A percentile compares a stretch with the other conserved stretches of the same genome.
Conservation (phyloP, 2,329 filamentous ascomycete species). For the Venturia effusa region DNA sequence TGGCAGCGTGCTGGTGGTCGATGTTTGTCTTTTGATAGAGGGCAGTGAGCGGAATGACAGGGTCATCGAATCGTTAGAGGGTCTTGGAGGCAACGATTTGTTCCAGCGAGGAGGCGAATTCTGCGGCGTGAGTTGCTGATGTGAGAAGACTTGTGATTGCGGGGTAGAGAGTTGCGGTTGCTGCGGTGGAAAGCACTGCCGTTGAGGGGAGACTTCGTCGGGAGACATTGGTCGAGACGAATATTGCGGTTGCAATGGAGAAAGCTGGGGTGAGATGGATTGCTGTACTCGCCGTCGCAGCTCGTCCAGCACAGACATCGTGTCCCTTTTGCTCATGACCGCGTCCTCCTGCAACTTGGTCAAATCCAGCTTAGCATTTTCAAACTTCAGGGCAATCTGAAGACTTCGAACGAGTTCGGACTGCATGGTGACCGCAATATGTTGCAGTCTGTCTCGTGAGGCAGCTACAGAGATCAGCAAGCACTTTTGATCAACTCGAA, state of each 20-base stretch:
- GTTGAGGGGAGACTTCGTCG: background rate
- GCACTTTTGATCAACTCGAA: background rate
- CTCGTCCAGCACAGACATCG: slow-evolving; percentile 17
- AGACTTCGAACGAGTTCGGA: slow-evolving; percentile 29
- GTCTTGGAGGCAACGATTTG: background rate
- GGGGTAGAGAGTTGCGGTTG: background rate
- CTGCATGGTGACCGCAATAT: slow-evolving; percentile 29
- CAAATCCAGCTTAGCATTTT: slow-evolving; percentile 24
- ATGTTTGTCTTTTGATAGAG: background rate
- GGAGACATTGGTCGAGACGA: background rate
- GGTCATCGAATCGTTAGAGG: background rate
- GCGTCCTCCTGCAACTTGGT: slow-evolving; percentile 26
- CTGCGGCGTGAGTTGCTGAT: background rate
- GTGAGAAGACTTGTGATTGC: background rate
- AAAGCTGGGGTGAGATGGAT: background rate
- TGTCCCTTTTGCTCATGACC: slow-evolving; percentile 24
- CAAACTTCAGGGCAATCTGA: slow-evolving; percentile 26
- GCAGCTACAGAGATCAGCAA: slow-evolving; percentile 18
- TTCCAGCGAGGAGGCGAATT: background rate
- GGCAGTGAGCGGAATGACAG: background rate
- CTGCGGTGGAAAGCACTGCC: background rate
- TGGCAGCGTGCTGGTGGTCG: background rate
- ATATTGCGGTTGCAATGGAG: background rate
- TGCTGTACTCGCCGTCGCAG: slow-evolving; percentile 6
- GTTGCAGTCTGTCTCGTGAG: slow-evolving; percentile 26